These are phyloP conservation scores for Phialemonium atrogriseum DNA, from an alignment of 2,329 filamentous ascomycete genomes.

Conservation along the genomic window DNA sequence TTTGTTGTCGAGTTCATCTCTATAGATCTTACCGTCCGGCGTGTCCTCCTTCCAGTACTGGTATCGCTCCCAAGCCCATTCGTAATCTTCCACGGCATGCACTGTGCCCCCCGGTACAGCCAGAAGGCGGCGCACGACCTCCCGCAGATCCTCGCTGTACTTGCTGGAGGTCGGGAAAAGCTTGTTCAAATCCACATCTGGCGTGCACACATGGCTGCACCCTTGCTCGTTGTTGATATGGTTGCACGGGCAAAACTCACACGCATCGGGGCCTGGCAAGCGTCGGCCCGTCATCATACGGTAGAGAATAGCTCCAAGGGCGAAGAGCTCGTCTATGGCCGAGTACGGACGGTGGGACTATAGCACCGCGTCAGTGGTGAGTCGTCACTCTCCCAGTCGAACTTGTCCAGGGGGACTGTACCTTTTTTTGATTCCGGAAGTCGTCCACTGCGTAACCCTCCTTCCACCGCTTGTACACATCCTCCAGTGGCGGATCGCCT, in stretches of 20 bases:
- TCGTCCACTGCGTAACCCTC: too few relatives aligned
- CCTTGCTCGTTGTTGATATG: conserved; percentile 12
- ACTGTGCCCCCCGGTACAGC: not conserved
- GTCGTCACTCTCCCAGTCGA: not conserved
- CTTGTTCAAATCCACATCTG: not conserved
- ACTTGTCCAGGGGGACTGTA: too few relatives aligned
- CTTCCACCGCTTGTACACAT: too few relatives aligned
- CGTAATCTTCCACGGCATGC: not conserved
- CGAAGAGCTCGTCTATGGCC: conserved; percentile 26
- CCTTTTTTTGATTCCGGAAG: too few relatives aligned
- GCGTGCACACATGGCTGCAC: not conserved
- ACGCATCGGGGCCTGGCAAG: conserved; percentile 20
- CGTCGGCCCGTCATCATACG: conserved; percentile 30
- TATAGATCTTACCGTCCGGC: not conserved
- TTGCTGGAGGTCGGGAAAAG: not conserved
- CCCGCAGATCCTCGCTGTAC: not conserved
- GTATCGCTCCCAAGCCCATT: not conserved
- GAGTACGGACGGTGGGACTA: conserved; percentile 25
- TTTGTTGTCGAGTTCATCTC: not conserved
- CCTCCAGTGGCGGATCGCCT: too few relatives aligned
- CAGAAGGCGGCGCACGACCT: not conserved
- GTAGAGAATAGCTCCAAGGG: conserved; percentile 28
- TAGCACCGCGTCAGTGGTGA: not conserved
- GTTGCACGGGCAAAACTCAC: conserved; percentile 17
- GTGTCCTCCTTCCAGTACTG: conserved; percentile 1